Base-by-base conservation (phyloP, 768 basidiomycete species). In the Mycena leptocephala region DNA sequence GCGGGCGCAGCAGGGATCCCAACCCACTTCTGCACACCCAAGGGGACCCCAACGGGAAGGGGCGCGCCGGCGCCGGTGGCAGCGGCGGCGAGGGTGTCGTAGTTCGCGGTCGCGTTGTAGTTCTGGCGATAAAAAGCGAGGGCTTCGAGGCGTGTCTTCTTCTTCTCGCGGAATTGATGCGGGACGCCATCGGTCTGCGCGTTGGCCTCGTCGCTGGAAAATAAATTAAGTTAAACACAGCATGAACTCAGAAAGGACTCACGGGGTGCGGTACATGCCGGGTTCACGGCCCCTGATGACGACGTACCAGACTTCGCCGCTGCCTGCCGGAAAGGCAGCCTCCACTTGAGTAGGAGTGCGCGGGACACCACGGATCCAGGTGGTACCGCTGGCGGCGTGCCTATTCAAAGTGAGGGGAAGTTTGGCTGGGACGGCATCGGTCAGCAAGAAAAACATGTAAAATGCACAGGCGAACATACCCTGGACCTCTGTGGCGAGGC, bases 91-190 rank as follows among this genome's bases (percentile, higher is more conserved):
- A n/a, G n/a, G n/a, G n/a, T n/a, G n/a, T n/a, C n/a, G n/a, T n/a
- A n/a, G n/a, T 22, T n/a, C 2, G 37, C 61, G 2, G 39, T 5
- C 1, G 16, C 63, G 41, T 32, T 9, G 33, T 41, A 41, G 14
- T 62, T n/a, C 26, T 65, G 43, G 28, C 26, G 28, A 26, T 65
- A 65, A 13, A 65, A 65, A 1, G 26, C 26, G 18, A 48, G 16
- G 5, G 63, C 63, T 43, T 65, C 63, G 6, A 28, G 63, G 14
- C 63, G 63, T 18, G 63, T 65, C 43, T 65, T 65, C 46, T 65
- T n/a, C n/a, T n/a, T n/a, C n/a, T n/a, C n/a, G n/a, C n/a, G n/a
- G n/a, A n/a, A n/a, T n/a, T n/a, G n/a, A n/a, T n/a, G n/a, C n/a
- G n/a, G n/a, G n/a, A n/a, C n/a, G n/a, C n/a, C n/a, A n/a, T n/a